Evolutionary conservation across 495 filamentous ascomycete species (phyloP).

Genomic region (Penicillium diatomitis): DNA sequence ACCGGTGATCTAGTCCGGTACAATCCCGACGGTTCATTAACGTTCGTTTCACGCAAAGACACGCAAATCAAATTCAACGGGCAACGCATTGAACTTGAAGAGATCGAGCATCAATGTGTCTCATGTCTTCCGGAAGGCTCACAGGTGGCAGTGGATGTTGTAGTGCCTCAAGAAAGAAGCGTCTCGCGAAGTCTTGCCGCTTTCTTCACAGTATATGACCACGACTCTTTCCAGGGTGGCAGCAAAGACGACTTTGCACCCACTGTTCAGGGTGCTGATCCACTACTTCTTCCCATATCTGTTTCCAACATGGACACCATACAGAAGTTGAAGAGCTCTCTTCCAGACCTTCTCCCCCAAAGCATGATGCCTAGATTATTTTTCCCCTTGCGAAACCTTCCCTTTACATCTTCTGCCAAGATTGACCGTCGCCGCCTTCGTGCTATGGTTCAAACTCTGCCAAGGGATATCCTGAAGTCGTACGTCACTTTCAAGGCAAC

Average conservation of each 20-base stretch:
- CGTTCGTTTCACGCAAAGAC: conserved; percentile 50
- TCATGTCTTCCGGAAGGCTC: conserved; percentile 21
- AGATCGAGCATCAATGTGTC: conserved; percentile 51
- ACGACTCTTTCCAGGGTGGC: conserved; percentile 10
- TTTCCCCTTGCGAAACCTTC: conserved; percentile 48
- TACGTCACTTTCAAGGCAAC: conserved; percentile 28
- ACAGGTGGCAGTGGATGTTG: conserved; percentile 36
- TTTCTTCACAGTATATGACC: conserved; percentile 30
- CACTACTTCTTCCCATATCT: conserved; percentile 27
- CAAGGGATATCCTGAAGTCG: conserved; percentile 30
- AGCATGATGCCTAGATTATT: conserved; percentile 58
- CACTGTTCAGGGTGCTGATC: conserved; percentile 14
- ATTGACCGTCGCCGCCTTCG: conserved; percentile 51
- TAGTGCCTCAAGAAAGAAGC: conserved; percentile 25
- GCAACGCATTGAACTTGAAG: conserved; percentile 55
- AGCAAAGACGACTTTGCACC: conserved; percentile 12
- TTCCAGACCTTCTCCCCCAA: conserved; percentile 29
- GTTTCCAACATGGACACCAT: conserved; percentile 21
- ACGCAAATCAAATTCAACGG: conserved; percentile 59
- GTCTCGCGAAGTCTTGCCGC: conserved; percentile 32
- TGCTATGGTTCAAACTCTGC: conserved; percentile 26
- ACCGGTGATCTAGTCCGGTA: conserved; percentile 47
- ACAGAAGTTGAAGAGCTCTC: conserved; percentile 23
- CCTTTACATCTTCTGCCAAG: conserved; percentile 49
- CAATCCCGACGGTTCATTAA: conserved; percentile 42